Evolutionary conservation across 306 rosid genomes (phyloP), one percentile per base, ranked within the genome.

Genomic region (Quercus dentata): DNA sequence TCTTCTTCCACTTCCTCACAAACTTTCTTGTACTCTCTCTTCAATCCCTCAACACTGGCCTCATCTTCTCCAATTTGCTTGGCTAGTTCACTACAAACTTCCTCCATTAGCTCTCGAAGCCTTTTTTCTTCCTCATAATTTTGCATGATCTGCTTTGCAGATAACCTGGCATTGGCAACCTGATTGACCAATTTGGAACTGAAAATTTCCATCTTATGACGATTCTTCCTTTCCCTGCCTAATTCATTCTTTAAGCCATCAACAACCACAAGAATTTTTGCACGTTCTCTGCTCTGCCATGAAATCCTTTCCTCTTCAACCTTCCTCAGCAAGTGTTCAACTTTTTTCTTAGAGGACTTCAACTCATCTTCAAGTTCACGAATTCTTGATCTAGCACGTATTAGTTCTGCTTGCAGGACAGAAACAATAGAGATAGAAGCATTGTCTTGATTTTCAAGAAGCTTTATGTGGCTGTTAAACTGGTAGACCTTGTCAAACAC

Each of bases 1-100:
- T 93, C 97, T 80, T 93, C 91, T 69, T 85, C 92, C 59, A 84
- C 46, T 81, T 89, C 94, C 67, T 80, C 80, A 2, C 70, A 49
- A 44, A 82, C 4, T 69, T 83, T 81, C 73, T 77, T 58, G 6
- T 80, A 84, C 25, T 89, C 88, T 13, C 57, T 84, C 69, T 80
- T 78, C 71, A 88, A 10, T 51, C 11, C 85, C 81, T 84, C 86
- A 17, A 81, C 61, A 76, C 71, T 61, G 13, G 74, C 78, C 81
- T 76, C 87, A n/a, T 88, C 87, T 85, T 87, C 84, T 78, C 74
- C 88, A 56, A 91, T 76, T 55, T 78, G 82, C 49, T 74, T 73
- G 6, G 78, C 88, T 25, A 92, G 79, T 54, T 88, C 88, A 13
- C 71, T 64, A 9, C 90, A 88, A 4, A 87, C 79, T 56, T 86